Evolutionary conservation across 805 yeast genomes (phyloP).

Genomic region (Blastobotrys mokoenaii): DNA sequence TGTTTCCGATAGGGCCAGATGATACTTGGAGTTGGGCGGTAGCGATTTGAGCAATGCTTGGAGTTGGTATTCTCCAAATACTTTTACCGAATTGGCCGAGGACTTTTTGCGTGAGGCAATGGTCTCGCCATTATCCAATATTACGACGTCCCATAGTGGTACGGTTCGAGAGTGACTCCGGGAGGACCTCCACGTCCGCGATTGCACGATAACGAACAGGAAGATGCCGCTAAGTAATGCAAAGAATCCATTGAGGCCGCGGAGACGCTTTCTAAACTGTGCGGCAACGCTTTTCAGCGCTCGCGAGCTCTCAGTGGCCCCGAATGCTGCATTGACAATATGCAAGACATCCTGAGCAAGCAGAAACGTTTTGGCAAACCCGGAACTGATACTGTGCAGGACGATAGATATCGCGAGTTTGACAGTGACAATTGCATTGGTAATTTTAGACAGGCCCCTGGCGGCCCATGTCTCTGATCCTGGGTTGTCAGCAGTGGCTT

Average conservation of each 20-base stretch:
- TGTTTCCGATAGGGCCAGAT: no score
- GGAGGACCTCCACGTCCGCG: constrained; percentile 20
- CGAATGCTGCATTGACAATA: constrained; percentile 24
- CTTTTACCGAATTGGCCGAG: constrained; percentile 6
- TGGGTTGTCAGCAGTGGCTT: constrained; percentile 25
- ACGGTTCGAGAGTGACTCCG: constrained; percentile 16
- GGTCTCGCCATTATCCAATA: constrained; percentile 26
- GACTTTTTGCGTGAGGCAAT: constrained; percentile 9
- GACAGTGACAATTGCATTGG: constrained; percentile 21
- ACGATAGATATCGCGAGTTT: constrained; percentile 24
- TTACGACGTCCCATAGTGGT: constrained; percentile 28
- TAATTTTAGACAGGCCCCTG: constrained; percentile 15
- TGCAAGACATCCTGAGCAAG: constrained; percentile 26
- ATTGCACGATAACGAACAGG: constrained; percentile 25
- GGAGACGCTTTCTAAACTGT: constrained; percentile 23
- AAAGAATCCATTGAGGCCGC: constrained; percentile 23
- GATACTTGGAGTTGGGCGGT: no score
- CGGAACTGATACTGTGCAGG: constrained; percentile 22
- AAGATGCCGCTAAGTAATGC: constrained; percentile 24
- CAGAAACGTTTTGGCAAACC: constrained; percentile 17
- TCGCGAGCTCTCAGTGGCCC: constrained; percentile 27
- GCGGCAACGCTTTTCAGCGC: constrained; percentile 23
- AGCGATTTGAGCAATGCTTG: no score
- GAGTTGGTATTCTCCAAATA: constrained; percentile 5
- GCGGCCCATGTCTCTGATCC: constrained; percentile 21